Evolutionary conservation across 2,329 filamentous ascomycete species (phyloP).

Genomic region (Colletotrichum gloeosporioides): DNA sequence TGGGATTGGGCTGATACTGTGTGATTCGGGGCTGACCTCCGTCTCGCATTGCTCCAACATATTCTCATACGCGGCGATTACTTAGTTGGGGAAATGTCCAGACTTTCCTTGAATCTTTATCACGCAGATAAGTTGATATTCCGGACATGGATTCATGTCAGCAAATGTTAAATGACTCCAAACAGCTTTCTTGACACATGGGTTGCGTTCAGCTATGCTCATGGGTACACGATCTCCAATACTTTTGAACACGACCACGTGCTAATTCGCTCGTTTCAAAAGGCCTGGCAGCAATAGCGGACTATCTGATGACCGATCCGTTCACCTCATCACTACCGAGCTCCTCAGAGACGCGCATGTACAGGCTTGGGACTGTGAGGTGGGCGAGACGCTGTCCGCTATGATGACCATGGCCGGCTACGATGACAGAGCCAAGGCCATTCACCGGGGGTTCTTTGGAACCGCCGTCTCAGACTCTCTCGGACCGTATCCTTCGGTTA

Average conservation of each 20-base stretch:
- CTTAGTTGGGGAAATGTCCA: not conserved
- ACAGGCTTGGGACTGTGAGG: not conserved
- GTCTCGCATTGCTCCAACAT: not conserved
- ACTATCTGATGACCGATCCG: not conserved
- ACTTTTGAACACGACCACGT: not conserved
- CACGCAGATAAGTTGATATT: not conserved
- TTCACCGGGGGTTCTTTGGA: not conserved
- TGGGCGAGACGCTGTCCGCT: not conserved
- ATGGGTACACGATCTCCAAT: not conserved
- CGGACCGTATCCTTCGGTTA: not conserved
- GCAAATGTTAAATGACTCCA: not conserved
- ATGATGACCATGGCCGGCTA: not conserved
- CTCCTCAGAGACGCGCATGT: not conserved
- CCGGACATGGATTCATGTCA: not conserved
- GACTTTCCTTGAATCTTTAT: not conserved
- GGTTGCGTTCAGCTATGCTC: not conserved
- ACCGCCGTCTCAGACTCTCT: not conserved
- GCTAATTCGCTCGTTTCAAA: not conserved
- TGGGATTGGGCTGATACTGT: not conserved
- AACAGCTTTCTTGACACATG: not conserved
- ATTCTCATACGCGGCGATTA: not conserved
- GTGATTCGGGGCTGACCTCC: not conserved
- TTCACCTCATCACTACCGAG: not conserved
- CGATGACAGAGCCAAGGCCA: not conserved
- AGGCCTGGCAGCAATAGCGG: not conserved